Evolutionary conservation across 1,284 basidiomycete genomes (phyloP).

Genomic region (Schizophyllum commune): DNA sequence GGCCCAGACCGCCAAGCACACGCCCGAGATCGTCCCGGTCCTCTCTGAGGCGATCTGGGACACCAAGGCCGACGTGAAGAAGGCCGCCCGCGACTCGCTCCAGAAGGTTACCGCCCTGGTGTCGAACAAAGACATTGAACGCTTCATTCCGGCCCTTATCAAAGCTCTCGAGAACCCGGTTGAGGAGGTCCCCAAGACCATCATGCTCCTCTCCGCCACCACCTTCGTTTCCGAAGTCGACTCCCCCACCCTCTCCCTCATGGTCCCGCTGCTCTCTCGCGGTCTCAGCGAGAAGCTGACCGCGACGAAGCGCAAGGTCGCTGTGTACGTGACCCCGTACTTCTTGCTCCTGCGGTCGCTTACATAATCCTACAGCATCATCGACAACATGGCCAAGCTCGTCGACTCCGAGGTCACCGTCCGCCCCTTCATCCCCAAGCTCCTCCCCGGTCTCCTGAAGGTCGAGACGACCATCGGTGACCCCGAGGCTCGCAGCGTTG

Average conservation of each 20-base stretch:
- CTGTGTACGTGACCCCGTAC: conserved; percentile 54
- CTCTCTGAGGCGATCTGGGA: conserved; percentile 98
- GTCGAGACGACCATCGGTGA: conserved; percentile 88
- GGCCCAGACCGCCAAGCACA: conserved; percentile 81
- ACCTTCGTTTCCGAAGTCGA: conserved; percentile 99
- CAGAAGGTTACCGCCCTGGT: conserved; percentile 90
- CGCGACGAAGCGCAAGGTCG: conserved; percentile 94
- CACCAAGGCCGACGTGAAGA: conserved; percentile 99
- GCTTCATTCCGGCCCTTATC: conserved; percentile 96
- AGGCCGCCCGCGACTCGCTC: conserved; percentile 92
- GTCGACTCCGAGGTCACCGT: conserved; percentile 94
- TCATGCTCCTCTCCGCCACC: conserved; percentile 94
- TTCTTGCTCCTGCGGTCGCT: conserved; percentile 13
- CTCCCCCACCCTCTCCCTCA: conserved; percentile 96
- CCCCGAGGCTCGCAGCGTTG: conserved; percentile 89
- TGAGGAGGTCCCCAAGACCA: conserved; percentile 97
- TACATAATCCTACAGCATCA: conserved; percentile 47
- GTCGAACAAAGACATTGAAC: conserved; percentile 99
- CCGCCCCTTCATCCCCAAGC: conserved; percentile 93
- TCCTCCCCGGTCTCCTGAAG: conserved; percentile 93
- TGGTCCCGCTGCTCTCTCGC: conserved; percentile 96
- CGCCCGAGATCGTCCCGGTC: conserved; percentile 94
- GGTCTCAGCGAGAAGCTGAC: conserved; percentile 95
- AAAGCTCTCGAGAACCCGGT: conserved; percentile 98
- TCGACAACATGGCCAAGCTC: conserved; percentile 98